Percentiles rank a stretch among this genome's conserved stretches.
phyloP scores from a whole-genome alignment of 2,329 filamentous ascomycete species.

The Fusarium brachygibbosum region DNA sequence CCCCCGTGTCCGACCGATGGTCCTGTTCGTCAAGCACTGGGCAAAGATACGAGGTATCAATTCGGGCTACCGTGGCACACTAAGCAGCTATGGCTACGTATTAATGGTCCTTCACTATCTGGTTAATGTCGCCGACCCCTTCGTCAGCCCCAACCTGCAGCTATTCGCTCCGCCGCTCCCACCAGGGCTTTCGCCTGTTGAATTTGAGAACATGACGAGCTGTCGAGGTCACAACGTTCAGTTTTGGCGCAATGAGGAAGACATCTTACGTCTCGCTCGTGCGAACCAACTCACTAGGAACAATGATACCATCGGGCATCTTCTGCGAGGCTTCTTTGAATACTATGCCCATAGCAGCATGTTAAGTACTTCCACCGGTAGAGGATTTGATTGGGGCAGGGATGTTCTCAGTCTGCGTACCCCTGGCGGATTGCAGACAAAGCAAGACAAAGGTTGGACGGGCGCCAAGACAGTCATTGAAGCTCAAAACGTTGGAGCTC shows the following conservation, averaged over 20 bases:
- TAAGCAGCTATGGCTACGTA: constrained; percentile 92
- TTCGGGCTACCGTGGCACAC: constrained; percentile 84
- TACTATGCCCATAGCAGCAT: constrained; percentile 78
- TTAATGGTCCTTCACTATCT: constrained; percentile 94
- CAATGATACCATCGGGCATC: constrained; percentile 74
- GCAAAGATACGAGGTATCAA: constrained; percentile 89
- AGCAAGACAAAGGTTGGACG: constrained; percentile 87
- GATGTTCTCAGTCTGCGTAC: constrained; percentile 85
- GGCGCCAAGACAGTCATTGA: constrained; percentile 80
- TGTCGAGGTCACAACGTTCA: constrained; percentile 78
- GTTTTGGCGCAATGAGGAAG: constrained; percentile 82
- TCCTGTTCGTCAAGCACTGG: constrained; percentile 92
- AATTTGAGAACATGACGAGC: constrained; percentile 45
- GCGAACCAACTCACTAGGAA: constrained; percentile 75
- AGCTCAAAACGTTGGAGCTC: constrained; percentile 55
- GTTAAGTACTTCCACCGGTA: constrained; percentile 64
- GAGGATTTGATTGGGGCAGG: constrained; percentile 83
- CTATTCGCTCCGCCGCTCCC: constrained; percentile 62
- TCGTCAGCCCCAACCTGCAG: constrained; percentile 88
- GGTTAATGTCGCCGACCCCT: constrained; percentile 83
- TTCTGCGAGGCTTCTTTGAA: constrained; percentile 88
- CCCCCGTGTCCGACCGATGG: constrained; percentile 79
- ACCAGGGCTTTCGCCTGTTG: constrained; percentile 46
- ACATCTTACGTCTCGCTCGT: constrained; percentile 73
- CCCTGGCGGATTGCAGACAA: constrained; percentile 76